Percentiles rank a stretch among this genome's conserved stretches.
These are phyloP conservation scores for Rhodotorula graminis DNA, from an alignment of 768 basidiomycete species.

Conservation along the genomic window DNA sequence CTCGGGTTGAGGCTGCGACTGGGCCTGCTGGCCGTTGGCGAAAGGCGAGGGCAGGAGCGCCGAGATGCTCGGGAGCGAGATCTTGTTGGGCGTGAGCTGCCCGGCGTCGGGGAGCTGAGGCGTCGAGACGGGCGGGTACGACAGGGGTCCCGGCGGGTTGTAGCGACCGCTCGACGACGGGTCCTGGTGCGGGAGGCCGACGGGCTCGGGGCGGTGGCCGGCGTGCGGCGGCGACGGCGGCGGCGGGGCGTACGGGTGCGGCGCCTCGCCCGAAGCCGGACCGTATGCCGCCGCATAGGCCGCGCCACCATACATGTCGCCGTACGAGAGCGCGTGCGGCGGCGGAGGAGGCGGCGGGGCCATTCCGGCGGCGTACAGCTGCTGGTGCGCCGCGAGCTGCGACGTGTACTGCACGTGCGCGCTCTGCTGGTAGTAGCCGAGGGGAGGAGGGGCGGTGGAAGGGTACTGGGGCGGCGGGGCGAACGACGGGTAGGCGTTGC, in stretches of 20 bases:
- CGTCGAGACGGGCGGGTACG: not conserved
- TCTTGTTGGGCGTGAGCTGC: conserved; percentile 15
- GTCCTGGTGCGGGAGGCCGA: not conserved
- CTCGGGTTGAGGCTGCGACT: not conserved
- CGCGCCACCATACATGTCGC: not conserved
- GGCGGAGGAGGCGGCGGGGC: too few species aligned
- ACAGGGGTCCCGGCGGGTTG: not conserved
- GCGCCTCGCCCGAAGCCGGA: fast-evolving
- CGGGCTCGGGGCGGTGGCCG: not conserved
- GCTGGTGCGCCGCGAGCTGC: not conserved
- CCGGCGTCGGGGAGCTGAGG: not conserved
- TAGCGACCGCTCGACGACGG: not conserved
- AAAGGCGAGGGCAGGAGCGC: conserved; percentile 19
- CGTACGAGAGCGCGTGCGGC: not conserved
- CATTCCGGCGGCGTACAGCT: not conserved
- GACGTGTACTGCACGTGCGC: not conserved
- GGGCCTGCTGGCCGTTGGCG: too few species aligned
- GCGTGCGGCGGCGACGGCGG: not conserved
- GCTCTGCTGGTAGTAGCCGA: not conserved
- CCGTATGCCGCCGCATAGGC: not conserved
- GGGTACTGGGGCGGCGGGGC: not conserved
- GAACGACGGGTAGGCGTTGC: not conserved
- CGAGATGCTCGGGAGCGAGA: conserved; percentile 36
- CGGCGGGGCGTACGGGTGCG: not conserved
- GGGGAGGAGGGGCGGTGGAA: not conserved